Base-by-base conservation (phyloP, 1,284 basidiomycete species). In the Mycena sp. region DNA sequence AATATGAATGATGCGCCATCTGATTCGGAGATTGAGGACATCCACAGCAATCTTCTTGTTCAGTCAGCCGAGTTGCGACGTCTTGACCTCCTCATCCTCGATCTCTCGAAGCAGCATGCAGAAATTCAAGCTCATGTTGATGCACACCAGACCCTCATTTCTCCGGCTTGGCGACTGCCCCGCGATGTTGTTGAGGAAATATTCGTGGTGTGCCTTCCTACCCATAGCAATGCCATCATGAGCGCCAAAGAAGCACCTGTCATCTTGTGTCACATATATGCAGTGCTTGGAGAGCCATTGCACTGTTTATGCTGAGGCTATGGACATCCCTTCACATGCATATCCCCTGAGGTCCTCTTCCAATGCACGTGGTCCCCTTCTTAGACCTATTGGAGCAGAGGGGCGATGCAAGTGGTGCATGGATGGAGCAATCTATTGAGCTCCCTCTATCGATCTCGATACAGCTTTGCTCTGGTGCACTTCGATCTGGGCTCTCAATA, bases 221-320 rank as follows among this genome's bases (percentile, higher is more conserved):
- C 49, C 1, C 21, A 46, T 19, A 32, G 43, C 6, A 45, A 35
- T 14, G 12, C 30, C 14, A 30, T 29, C 12, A 35, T 46, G 41
- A 35, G n/a, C 23, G n/a, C 30, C 11, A 60, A 41, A 7, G 63
- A 67, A 16, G 43, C 67, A 16, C 67, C 67, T 6, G 28, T 69
- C 16, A 16, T 65, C 7, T 50, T 69, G 6, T 21, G 41, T 7
- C 62, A 25, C 19, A n/a, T n/a, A 55, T 67, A 17, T 65, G 65
- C 28, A 49, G 56, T 19, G 41, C 32, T 4, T 67, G 67, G 67
- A 51, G 65, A 25, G 17, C n/a, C 19, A 30, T 68, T 14, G 58
- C 66, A 3, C 32, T 56, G 14, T 30, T 44, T 1, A 32, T n/a
- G 11, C 30, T 44, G 10, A 6, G 16, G 4, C 35, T 57, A 2